These are phyloP conservation scores for Barnettozyma pratensis DNA, from an alignment of 805 yeast genomes.

Conservation along the genomic window DNA sequence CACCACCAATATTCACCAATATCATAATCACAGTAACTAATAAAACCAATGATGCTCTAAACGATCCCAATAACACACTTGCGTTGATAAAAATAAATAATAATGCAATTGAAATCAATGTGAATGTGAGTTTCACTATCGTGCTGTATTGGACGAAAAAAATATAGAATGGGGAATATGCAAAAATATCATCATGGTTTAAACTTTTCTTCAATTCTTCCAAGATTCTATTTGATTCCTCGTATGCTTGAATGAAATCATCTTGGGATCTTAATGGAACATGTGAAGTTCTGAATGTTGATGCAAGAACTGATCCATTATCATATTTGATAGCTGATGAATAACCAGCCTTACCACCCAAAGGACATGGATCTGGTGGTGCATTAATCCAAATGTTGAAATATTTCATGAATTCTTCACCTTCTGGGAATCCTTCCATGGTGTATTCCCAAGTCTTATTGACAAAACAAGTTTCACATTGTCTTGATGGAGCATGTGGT, in stretches of 20 bases:
- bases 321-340: constrained; percentile 48
- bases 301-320: constrained; percentile 41
- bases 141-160: constrained; percentile 85
- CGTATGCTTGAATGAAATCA: constrained; percentile 79
- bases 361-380: constrained; percentile 86
- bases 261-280: constrained; percentile 71
- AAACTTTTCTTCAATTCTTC: constrained; percentile 41
- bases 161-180: constrained; percentile 90
- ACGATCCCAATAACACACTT: constrained; percentile 59
- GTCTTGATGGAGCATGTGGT: constrained; percentile 60
- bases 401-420: constrained; percentile 62
- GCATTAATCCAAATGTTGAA: constrained; percentile 78
- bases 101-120: constrained; percentile 48
- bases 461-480: constrained; percentile 69
- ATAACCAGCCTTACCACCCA: constrained; percentile 95
- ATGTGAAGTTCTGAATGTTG: constrained; percentile 79
- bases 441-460: constrained; percentile 60
- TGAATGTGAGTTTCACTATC: constrained; percentile 53
- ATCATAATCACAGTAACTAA: constrained; percentile 57
- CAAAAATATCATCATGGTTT: constrained; percentile 57
- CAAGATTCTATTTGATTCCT: constrained; percentile 63
- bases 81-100: constrained; percentile 48
- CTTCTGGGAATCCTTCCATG: constrained; percentile 82
- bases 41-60: constrained; percentile 52
- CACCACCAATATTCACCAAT: constrained; percentile 69